Evolutionary conservation across 2,329 filamentous ascomycete genomes (phyloP), one percentile per base, ranked within the genome.

Genomic region (Fonsecaea erecta): DNA sequence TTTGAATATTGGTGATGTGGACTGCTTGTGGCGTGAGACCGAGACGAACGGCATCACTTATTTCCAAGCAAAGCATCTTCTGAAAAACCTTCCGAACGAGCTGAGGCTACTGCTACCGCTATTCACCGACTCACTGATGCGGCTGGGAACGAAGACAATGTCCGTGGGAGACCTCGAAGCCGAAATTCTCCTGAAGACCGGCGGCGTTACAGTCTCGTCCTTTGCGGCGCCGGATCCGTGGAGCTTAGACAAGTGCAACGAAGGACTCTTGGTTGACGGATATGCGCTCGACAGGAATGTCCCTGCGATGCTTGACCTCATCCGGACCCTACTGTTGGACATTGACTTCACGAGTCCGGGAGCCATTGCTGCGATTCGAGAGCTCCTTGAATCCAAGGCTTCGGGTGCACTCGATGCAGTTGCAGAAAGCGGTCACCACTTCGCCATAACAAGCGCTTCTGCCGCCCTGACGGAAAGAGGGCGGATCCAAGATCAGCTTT

Each of bases 41-140:
- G 91, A 92, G 1, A 99, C 95, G 0, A 99, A 99, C 73, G 95
- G 95, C 0, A 81, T 99, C 64, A 98, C 94, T 1, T 99, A 99
- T 76, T 97, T 99, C 81, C 89, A 93, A 65, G 93, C 92, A 2
- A 86, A 98, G 76, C 93, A 96, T 75, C 84, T 86, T 0, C 83
- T 98, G 61, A 85, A 91, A 52, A 87, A 90, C 66, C 81, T 99
- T 14, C 92, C 94, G 0, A 89, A 94, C 67, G 92, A 97, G 68
- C 84, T 98, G 59, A 86, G 95, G 59, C 84, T 91, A 71, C 82
- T 98, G 64, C 86, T 98, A 54, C 95, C 95, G 0, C 81, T 99
- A 0, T 98, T 98, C 75, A 93, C 91, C 14, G 93, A 97, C 74
- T 89, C 91, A 40, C 88, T 99, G 67, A 95, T 97, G 90, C 90